phyloP scores from a whole-genome alignment of 805 yeast species.

The Metschnikowia koreensis region DNA sequence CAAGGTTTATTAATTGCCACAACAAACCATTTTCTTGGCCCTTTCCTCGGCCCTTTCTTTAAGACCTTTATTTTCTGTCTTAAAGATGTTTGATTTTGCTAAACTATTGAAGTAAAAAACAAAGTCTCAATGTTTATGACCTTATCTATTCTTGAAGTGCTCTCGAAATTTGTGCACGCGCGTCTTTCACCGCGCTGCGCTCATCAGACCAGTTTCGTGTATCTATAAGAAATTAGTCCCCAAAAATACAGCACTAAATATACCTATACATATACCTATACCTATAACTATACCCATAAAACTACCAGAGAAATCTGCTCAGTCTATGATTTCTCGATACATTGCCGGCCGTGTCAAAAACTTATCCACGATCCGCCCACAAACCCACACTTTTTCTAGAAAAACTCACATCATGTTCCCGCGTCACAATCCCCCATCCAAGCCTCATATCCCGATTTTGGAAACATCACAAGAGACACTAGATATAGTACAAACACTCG shows the following conservation, averaged over 20 bases:
- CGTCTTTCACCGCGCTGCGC: no score
- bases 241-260: neutral
- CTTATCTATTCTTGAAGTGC: no score
- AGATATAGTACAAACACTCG: conserved; percentile 12
- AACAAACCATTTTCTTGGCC: no score
- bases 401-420: conserved; percentile 9
- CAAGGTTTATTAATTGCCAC: no score
- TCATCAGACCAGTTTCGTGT: no score
- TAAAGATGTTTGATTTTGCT: no score
- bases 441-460: conserved; percentile 1
- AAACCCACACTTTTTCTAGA: neutral
- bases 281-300: neutral
- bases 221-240: no score
- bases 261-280: neutral
- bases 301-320: conserved; percentile 1
- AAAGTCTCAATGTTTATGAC: no score
- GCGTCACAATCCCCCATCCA: neutral
- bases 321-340: conserved; percentile 5
- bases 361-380: neutral
- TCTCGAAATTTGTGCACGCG: no score
- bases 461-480: conserved; percentile 15
- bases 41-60: no score
- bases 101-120: no score
- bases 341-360: neutral
- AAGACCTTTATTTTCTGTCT: no score